Conservation (phyloP, 257 asterid genomes). For the Lantana camara region DNA sequence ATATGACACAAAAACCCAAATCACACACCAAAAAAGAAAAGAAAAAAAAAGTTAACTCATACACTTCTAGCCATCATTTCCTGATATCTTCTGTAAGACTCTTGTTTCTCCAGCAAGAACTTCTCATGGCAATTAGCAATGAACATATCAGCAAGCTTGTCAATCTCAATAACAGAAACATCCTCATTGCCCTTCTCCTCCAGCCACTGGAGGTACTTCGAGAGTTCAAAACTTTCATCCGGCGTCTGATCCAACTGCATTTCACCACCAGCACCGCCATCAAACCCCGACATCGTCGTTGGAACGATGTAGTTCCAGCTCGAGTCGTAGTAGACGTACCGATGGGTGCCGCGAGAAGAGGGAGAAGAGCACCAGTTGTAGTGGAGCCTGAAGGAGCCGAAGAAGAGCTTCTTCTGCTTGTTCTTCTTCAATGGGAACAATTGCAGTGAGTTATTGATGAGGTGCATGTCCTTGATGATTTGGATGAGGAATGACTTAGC, state of each 20-base stretch:
- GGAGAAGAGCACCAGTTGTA: slow-evolving; percentile 83
- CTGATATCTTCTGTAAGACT: slow-evolving; percentile 77
- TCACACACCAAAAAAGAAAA: slow-evolving; percentile 9
- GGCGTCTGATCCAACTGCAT: slow-evolving; percentile 9
- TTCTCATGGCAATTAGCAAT: slow-evolving; percentile 80
- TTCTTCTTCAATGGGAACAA: slow-evolving; percentile 37
- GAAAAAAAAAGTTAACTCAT: slow-evolving; percentile 28
- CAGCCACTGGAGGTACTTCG: slow-evolving; percentile 76
- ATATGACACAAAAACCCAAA: background rate
- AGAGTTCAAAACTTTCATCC: slow-evolving; percentile 35
- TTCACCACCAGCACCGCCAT: slow-evolving; percentile 6
- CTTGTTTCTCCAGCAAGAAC: slow-evolving; percentile 83
- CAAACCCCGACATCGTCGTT: slow-evolving; percentile 23
- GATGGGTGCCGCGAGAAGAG: slow-evolving; percentile 51
- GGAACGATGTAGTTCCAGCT: slow-evolving; percentile 40
- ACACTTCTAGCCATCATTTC: slow-evolving; percentile 93
- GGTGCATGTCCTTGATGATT: slow-evolving; percentile 46
- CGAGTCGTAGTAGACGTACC: slow-evolving; percentile 44
- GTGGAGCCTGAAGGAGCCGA: slow-evolving; percentile 73
- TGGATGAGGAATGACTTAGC: slow-evolving; percentile 57
- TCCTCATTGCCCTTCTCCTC: slow-evolving; percentile 53
- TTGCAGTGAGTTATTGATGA: slow-evolving; percentile 34
- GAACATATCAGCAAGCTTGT: slow-evolving; percentile 81
- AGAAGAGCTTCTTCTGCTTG: slow-evolving; percentile 47
- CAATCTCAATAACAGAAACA: slow-evolving; percentile 54